Base-by-base conservation (phyloP, 192 early-diverging fungal genomes). In the Coemansia aciculifera region DNA sequence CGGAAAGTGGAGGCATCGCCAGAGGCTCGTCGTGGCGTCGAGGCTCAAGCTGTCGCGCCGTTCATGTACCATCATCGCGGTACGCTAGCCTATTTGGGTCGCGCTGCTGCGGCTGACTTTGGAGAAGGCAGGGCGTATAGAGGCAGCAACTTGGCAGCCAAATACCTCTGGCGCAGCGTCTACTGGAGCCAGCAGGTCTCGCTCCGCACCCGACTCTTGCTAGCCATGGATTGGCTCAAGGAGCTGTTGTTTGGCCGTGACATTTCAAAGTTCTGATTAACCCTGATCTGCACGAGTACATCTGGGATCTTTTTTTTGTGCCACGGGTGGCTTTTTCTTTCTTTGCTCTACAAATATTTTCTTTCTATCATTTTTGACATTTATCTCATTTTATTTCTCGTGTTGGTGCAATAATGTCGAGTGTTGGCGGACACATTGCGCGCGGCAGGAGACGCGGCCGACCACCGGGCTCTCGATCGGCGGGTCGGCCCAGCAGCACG, bases 151-250 rank as follows among this genome's bases (percentile, higher is more conserved):
- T 46, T 83, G n/a, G 81, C 51, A 2, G 81, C 81, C 48, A 78
- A 75, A 64, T 83, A 83, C 34, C 69, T 83, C 21, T 83, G 81
- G 81, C 72, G 81, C 67, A 78, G 76, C 72, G 73, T 72, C 27
- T 83, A 83, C 73, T 83, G 81, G 81, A 78, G 75, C 70, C 72
- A 78, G 73, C 81, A 83, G 59, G 81, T 83, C 71, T 91, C 92
- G 36, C 78, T 91, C 59, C 86, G 94, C 65, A 98, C 95, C 76
- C 78, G 89, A 37, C 63, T 87, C 49, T 79, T 94, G 66, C 91
- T 98, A 44, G 83, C 86, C 17, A 91, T 91, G 67, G 96, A 98
- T 78, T 98, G 96, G 94, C 75, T 85, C 69, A 96, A 96, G 83
- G 91, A 93, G 78, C 88, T 83, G 34, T 59, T 93, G 13, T 96